Base-by-base conservation (phyloP, 2,329 filamentous ascomycete genomes). In the Metarhizium rileyi region DNA sequence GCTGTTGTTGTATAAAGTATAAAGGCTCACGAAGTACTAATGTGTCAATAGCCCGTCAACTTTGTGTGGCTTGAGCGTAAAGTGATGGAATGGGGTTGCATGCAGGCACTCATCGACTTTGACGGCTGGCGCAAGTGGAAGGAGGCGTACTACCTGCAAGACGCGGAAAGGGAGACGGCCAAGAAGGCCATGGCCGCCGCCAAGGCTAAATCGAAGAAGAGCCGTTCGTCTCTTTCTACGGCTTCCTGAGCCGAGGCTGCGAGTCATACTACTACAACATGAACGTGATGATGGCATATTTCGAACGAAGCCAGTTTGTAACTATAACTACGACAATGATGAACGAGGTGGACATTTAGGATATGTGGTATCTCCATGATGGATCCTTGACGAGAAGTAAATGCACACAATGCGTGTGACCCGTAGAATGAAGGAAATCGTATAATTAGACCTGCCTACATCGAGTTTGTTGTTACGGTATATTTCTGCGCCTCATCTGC, bases 61-160 rank as follows among this genome's bases (percentile, higher is more conserved):
- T 96, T 96, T 63, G 86, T 94, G 52, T 98, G 91, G 90, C 80
- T 98, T 25, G 89, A 96, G 66, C 83, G 91, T 51, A 98, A 98
- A 67, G 90, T 97, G 58, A 96, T 94, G 70, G 93, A 98, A 74
- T 98, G 93, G 93, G 93, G 93, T 50, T 97, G 93, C 72, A 98
- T 98, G 93, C 93, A 97, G 72, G 93, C 93, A 9, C 77, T 98
- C 23, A 97, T 98, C 61, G 93, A 98, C 71, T 97, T 93, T 64
- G 91, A 97, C 65, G 93, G 93, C 53, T 98, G 93, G 93, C 81
- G 90, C 49, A 89, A 89, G 67, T 98, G 93, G 93, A 95, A 95
- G 66, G 87, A 93, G 61, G 51, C 48, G 20, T 91, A 87, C 62
- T 73, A 72, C 8, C 71, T 74, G 50, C 70, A 73, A 52, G 64